Percentiles rank a stretch among this genome's conserved stretches.
Conservation (phyloP, 805 yeast genomes). For the Scheffersomyces coipomensis region DNA sequence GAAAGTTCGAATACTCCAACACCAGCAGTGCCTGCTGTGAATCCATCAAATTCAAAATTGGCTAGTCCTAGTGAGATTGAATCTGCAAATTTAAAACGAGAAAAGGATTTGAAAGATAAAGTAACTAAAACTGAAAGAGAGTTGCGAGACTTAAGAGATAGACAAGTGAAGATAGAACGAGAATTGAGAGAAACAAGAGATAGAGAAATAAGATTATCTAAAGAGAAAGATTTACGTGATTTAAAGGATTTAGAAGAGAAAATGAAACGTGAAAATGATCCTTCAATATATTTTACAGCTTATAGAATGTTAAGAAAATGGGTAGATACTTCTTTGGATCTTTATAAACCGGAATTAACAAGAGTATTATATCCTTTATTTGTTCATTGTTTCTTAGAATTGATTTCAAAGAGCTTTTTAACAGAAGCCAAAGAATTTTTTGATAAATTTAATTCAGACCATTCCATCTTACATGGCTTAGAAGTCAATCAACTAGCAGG, state of each 20-base stretch:
- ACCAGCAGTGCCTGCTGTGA: slow-evolving; percentile 49
- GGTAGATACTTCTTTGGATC: slow-evolving; percentile 88
- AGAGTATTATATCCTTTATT: slow-evolving; percentile 89
- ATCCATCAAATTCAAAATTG: slow-evolving; percentile 39
- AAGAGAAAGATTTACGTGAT: slow-evolving; percentile 39
- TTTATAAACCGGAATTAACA: slow-evolving; percentile 84
- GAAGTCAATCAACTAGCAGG: slow-evolving; percentile 75
- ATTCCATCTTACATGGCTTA: slow-evolving; percentile 68
- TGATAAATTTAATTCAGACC: slow-evolving; percentile 72
- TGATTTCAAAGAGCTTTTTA: slow-evolving; percentile 62
- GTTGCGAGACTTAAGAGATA: slow-evolving; percentile 33
- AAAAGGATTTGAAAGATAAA: slow-evolving; percentile 26
- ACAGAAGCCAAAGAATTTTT: slow-evolving; percentile 71
- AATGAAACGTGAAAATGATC: slow-evolving; percentile 51
- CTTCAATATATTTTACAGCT: slow-evolving; percentile 75
- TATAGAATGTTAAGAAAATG: slow-evolving; percentile 79
- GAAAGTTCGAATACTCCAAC: slow-evolving; percentile 69
- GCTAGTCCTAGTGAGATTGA: slow-evolving; percentile 32
- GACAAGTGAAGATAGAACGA: slow-evolving; percentile 30
- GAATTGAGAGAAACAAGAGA: slow-evolving; percentile 40
- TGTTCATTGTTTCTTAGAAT: slow-evolving; percentile 80
- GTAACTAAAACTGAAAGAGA: slow-evolving; percentile 29
- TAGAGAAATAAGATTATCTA: slow-evolving; percentile 32
- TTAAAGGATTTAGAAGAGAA: slow-evolving; percentile 43
- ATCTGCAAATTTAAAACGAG: slow-evolving; percentile 13